These are phyloP conservation scores for Collybia sp. DNA, from an alignment of 768 basidiomycete genomes.

Conservation along the genomic window DNA sequence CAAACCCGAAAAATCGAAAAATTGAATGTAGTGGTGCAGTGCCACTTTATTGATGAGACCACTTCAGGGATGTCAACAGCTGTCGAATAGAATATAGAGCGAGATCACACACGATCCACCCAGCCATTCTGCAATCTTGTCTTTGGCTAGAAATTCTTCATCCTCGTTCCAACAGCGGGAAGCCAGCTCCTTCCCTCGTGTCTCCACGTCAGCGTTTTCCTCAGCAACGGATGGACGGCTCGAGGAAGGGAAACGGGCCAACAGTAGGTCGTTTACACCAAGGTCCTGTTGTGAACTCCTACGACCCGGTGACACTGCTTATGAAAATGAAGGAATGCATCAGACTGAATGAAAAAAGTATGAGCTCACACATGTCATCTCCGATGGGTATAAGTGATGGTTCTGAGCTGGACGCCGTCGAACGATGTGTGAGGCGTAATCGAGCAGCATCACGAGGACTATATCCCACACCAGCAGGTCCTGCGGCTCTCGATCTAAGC, in stretches of 20 bases:
- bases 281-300: slow-evolving; percentile 52
- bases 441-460: slow-evolving; percentile 28
- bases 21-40: slow-evolving; percentile 76
- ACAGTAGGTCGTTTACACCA: slow-evolving; percentile 42
- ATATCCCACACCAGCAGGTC: slow-evolving; percentile 17
- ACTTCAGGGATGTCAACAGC: slow-evolving; percentile 33
- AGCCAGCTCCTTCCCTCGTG: slow-evolving; percentile 69
- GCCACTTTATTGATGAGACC: slow-evolving; percentile 71
- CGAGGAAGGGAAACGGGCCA: slow-evolving; percentile 40
- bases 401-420: slow-evolving; percentile 75
- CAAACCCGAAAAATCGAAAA: slow-evolving; percentile 82
- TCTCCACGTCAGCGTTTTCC: slow-evolving; percentile 55
- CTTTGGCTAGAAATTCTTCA: slow-evolving; percentile 74
- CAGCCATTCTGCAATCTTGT: slow-evolving; percentile 96
- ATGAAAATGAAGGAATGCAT: neutral
- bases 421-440: slow-evolving; percentile 63
- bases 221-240: slow-evolving; percentile 37
- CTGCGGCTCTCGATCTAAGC: slow-evolving; percentile 37
- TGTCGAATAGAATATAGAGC: neutral
- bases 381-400: slow-evolving; percentile 64
- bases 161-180: slow-evolving; percentile 83
- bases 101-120: slow-evolving; percentile 74
- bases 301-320: slow-evolving; percentile 17
- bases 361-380: slow-evolving; percentile 47
- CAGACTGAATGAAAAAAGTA: slow-evolving; percentile 7